phyloP scores from a whole-genome alignment of 352 stramenopile genomes.

The Labyrinthula sp. region DNA sequence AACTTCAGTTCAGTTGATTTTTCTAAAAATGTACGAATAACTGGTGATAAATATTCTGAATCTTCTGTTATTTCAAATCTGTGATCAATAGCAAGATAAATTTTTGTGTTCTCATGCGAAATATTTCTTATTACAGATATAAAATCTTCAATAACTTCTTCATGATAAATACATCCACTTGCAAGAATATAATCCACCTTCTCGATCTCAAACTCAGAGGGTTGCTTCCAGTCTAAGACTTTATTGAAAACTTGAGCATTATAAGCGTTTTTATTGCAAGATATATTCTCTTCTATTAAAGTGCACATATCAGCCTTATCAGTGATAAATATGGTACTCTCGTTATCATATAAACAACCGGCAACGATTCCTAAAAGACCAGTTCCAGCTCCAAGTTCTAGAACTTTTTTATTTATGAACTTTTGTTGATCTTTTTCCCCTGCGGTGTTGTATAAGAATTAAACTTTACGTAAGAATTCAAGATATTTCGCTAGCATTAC shows the following conservation, averaged over 20 bases:
- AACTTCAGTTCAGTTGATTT: too few species aligned
- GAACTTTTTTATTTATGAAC: not conserved
- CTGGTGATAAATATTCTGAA: too few species aligned
- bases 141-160: slow-evolving; percentile 14
- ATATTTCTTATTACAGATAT: slow-evolving; percentile 3
- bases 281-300: slow-evolving; percentile 15
- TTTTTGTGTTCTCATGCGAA: not conserved
- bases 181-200: slow-evolving; percentile 7
- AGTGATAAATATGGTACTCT: slow-evolving; percentile 9
- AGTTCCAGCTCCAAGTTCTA: slow-evolving; percentile 19
- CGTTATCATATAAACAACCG: slow-evolving; percentile 3
- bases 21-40: too few species aligned
- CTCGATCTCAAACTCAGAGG: not conserved
- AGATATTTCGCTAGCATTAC: slow-evolving; percentile 10
- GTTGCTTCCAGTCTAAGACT: too few species aligned
- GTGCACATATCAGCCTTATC: slow-evolving; percentile 18
- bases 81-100: slow-evolving; percentile 25
- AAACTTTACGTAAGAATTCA: too few species aligned
- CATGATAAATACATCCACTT: slow-evolving; percentile 24
- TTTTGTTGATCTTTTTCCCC: not conserved
- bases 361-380: slow-evolving; percentile 10
- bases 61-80: slow-evolving; percentile 16
- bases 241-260: too few species aligned
- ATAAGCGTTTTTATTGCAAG: not conserved
- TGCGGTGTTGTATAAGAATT: too few species aligned